These are phyloP conservation scores for Mastigamoeba balamuthi DNA, from an alignment of 78 protist genomes.

Conservation along the genomic window DNA sequence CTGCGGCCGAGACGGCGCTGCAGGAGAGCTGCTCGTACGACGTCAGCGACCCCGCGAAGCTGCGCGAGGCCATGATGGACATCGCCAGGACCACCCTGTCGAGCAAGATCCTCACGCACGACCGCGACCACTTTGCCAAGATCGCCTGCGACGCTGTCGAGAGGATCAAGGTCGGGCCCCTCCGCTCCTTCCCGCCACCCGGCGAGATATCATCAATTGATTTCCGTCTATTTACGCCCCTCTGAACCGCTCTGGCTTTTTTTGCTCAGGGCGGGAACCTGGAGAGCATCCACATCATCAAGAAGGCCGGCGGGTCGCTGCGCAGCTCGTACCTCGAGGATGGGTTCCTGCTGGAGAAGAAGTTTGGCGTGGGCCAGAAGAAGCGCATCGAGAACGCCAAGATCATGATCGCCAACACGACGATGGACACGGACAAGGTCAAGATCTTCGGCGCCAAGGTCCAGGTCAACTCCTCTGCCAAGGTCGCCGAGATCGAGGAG, in stretches of 20 bases:
- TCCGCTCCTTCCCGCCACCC: background rate
- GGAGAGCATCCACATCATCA: slow-evolving; percentile 88
- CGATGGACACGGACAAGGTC: slow-evolving; percentile 99
- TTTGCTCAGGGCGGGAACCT: slow-evolving; percentile 15
- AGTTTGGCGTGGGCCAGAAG: slow-evolving; percentile 95
- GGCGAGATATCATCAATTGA: slow-evolving; percentile 15
- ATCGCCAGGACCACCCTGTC: slow-evolving; percentile 95
- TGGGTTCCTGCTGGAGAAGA: slow-evolving; percentile 95
- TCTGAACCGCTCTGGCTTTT: background rate
- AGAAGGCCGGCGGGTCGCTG: slow-evolving; percentile 88
- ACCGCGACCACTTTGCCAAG: slow-evolving; percentile 86
- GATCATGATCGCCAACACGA: slow-evolving; percentile 96
- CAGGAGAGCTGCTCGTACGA: slow-evolving; percentile 39
- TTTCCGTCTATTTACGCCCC: too few species aligned
- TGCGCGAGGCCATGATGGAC: slow-evolving; percentile 1
- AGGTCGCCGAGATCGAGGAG: slow-evolving; percentile 85
- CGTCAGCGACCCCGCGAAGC: background rate
- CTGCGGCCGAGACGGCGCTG: slow-evolving; percentile 75
- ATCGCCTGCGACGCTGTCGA: slow-evolving; percentile 94
- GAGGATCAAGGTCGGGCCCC: slow-evolving; percentile 42
- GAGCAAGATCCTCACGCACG: slow-evolving; percentile 77
- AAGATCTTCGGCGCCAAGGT: slow-evolving; percentile 93
- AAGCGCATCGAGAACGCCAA: slow-evolving; percentile 79
- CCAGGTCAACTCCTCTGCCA: slow-evolving; percentile 51
- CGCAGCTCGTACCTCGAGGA: slow-evolving; percentile 90